Percentiles rank a stretch among this genome's conserved stretches.
These are phyloP conservation scores for Tagetes erecta DNA, from an alignment of 129 eudicot species.

Conservation along the genomic window DNA sequence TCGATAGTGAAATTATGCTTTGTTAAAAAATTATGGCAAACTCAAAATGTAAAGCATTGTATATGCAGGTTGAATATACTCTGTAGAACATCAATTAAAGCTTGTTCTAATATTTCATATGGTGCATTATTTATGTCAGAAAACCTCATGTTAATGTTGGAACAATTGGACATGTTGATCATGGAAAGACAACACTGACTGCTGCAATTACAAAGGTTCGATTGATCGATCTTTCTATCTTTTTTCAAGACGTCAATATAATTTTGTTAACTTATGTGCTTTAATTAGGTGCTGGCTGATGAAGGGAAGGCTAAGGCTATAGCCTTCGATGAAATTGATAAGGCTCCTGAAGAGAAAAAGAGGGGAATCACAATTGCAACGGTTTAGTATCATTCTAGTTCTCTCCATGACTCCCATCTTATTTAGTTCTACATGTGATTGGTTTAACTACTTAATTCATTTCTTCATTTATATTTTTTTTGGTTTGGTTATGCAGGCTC, in stretches of 20 bases:
- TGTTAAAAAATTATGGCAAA: neutral
- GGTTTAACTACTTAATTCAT: neutral
- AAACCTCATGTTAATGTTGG: slow-evolving; percentile 98
- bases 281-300: slow-evolving; percentile 71
- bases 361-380: slow-evolving; percentile 92
- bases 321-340: slow-evolving; percentile 94
- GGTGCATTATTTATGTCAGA: slow-evolving; percentile 39
- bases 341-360: slow-evolving; percentile 98
- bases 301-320: slow-evolving; percentile 93
- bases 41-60: neutral
- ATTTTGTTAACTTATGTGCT: slow-evolving; percentile 2
- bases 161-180: slow-evolving; percentile 98
- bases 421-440: neutral
- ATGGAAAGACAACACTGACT: slow-evolving; percentile 93
- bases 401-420: neutral
- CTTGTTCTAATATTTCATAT: neutral
- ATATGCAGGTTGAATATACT: neutral
- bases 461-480: neutral
- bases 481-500: slow-evolving; percentile 63
- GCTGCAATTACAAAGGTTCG: slow-evolving; percentile 95
- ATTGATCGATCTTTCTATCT: neutral
- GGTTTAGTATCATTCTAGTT: slow-evolving; percentile 32
- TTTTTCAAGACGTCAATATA: neutral
- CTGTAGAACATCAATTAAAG: neutral
- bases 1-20: neutral